Percentiles rank a stretch among this genome's conserved stretches.
Conservation (phyloP, 805 yeast genomes). For the Saturnispora ahearnii region DNA sequence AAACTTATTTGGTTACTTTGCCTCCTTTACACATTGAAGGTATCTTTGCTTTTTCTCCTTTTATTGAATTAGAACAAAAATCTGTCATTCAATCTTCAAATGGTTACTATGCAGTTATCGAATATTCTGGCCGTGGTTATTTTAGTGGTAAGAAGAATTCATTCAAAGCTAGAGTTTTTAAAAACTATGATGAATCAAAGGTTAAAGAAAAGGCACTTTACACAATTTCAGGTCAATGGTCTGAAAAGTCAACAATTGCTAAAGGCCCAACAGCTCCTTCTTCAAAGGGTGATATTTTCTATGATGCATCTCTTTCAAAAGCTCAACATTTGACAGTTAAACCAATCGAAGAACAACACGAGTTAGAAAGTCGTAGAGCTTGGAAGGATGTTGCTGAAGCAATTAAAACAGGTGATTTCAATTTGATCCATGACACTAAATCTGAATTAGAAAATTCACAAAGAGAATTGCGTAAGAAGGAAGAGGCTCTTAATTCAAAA, state of each 20-base stretch:
- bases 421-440: conserved; percentile 66
- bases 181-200: conserved; percentile 39
- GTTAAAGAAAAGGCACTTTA: conserved; percentile 56
- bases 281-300: conserved; percentile 45
- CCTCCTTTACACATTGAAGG: conserved; percentile 97
- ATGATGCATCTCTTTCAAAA: conserved; percentile 45
- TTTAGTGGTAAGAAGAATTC: conserved; percentile 91
- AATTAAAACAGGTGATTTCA: conserved; percentile 64
- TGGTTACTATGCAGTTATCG: conserved; percentile 67
- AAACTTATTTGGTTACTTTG: conserved; percentile 70
- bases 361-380: conserved; percentile 77
- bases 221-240: conserved; percentile 90
- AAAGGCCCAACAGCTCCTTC: conserved; percentile 42
- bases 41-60: conserved; percentile 80
- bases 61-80: conserved; percentile 86
- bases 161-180: conserved; percentile 75
- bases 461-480: conserved; percentile 71
- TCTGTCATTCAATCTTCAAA: conserved; percentile 75
- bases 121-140: conserved; percentile 88
- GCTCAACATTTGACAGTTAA: conserved; percentile 61
- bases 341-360: conserved; percentile 73
- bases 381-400: conserved; percentile 90
- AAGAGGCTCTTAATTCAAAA: conserved; percentile 47
- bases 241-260: conserved; percentile 57
- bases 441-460: conserved; percentile 74